phyloP scores from a whole-genome alignment of 306 rosid genomes.

The Hylodesmum podocarpum region DNA sequence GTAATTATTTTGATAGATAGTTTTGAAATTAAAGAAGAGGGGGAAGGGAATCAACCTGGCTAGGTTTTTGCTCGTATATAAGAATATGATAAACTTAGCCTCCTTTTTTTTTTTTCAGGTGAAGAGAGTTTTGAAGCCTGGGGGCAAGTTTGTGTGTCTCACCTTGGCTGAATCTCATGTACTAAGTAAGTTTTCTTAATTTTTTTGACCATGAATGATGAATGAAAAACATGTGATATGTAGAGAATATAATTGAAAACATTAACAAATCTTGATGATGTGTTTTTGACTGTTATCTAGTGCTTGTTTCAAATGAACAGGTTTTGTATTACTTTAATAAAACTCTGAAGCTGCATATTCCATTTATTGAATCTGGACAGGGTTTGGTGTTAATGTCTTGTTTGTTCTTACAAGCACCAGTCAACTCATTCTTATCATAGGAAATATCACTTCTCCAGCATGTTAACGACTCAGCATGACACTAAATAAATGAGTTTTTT shows the following conservation, averaged over 20 bases:
- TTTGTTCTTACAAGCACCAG: background rate
- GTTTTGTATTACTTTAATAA: background rate
- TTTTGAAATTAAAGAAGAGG: too few species aligned
- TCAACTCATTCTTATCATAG: background rate
- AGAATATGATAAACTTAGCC: too few species aligned
- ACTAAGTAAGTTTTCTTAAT: conserved; percentile 52
- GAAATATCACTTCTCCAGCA: background rate
- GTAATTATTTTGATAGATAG: too few species aligned
- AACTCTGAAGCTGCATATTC: background rate
- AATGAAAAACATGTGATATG: background rate
- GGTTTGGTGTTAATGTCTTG: background rate
- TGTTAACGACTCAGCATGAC: background rate
- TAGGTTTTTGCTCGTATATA: too few species aligned
- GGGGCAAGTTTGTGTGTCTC: conserved; percentile 86
- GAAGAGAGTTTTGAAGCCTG: conserved; percentile 76
- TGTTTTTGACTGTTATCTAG: background rate
- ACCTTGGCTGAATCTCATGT: conserved; percentile 90
- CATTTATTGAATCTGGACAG: background rate
- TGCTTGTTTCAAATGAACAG: background rate
- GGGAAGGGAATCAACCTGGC: too few species aligned
- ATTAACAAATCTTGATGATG: background rate
- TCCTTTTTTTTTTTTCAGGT: conserved; percentile 47
- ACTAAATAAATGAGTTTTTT: background rate
- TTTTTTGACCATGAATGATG: background rate
- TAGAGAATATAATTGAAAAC: background rate